These are phyloP conservation scores for Termitomyces sp. DNA, from an alignment of 768 basidiomycete genomes.

Conservation along the genomic window DNA sequence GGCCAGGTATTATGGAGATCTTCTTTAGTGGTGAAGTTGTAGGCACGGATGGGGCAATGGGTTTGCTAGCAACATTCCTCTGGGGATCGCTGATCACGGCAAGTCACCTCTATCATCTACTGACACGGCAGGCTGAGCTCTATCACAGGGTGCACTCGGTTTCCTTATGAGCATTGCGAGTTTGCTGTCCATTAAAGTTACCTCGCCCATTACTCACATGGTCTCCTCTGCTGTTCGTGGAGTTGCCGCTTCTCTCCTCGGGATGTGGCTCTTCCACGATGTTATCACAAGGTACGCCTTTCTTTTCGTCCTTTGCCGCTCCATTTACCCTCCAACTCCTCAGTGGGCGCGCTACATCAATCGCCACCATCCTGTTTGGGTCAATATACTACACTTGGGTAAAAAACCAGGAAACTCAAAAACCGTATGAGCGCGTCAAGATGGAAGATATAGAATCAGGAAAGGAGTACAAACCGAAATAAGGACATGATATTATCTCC, in stretches of 20 bases:
- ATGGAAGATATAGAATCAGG: slow-evolving; percentile 64
- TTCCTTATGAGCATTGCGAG: slow-evolving; percentile 96
- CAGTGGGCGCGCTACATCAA: slow-evolving; percentile 80
- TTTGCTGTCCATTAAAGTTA: slow-evolving; percentile 92
- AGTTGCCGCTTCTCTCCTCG: slow-evolving; percentile 85
- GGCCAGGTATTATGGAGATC: slow-evolving; percentile 56
- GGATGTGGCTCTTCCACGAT: slow-evolving; percentile 78
- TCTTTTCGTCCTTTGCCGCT: not conserved
- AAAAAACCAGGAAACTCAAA: slow-evolving; percentile 67
- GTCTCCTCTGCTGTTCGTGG: slow-evolving; percentile 93
- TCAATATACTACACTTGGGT: slow-evolving; percentile 89
- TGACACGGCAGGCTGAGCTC: not conserved
- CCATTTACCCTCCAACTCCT: not conserved
- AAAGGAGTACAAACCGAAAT: slow-evolving; percentile 19
- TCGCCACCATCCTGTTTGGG: slow-evolving; percentile 75
- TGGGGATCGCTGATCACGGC: slow-evolving; percentile 81
- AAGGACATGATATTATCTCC: not conserved
- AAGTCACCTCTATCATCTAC: slow-evolving; percentile 20
- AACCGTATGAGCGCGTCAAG: slow-evolving; percentile 57
- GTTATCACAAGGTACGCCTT: slow-evolving; percentile 68
- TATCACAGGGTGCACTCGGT: slow-evolving; percentile 69
- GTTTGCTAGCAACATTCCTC: slow-evolving; percentile 60
- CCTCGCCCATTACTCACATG: slow-evolving; percentile 98
- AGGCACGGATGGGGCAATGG: slow-evolving; percentile 34
- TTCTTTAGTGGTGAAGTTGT: slow-evolving; percentile 43